These are phyloP conservation scores for Fusarium drepaniforme DNA, from an alignment of 2,329 filamentous ascomycete genomes.

Conservation along the genomic window DNA sequence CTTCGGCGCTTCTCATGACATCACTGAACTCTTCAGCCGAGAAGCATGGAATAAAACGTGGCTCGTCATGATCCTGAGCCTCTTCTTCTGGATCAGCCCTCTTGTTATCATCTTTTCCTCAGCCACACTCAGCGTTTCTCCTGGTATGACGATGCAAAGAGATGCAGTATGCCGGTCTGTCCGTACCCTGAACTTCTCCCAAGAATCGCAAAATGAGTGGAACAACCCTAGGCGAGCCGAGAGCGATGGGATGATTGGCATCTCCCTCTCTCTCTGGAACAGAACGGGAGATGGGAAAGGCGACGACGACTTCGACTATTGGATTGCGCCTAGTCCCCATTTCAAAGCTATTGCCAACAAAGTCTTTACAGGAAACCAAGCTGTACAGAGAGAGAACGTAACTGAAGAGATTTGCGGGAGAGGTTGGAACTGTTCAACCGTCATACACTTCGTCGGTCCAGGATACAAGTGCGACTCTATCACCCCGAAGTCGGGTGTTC, in stretches of 20 bases:
- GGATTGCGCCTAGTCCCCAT: background rate
- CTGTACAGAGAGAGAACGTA: slow-evolving; percentile 18
- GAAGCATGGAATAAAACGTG: slow-evolving; percentile 38
- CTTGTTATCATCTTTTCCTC: slow-evolving; percentile 37
- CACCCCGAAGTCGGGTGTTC: background rate
- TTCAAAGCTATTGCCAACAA: slow-evolving; percentile 25
- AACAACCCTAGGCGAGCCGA: slow-evolving; percentile 3
- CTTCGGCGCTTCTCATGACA: slow-evolving; percentile 29
- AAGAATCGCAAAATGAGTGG: slow-evolving; percentile 28
- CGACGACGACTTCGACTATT: slow-evolving; percentile 33
- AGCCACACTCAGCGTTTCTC: slow-evolving; percentile 25
- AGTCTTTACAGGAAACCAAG: slow-evolving; percentile 26
- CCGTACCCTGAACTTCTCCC: slow-evolving; percentile 37
- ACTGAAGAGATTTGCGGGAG: slow-evolving; percentile 25
- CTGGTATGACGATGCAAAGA: background rate
- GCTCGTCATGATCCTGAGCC: slow-evolving; percentile 38
- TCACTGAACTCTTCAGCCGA: slow-evolving; percentile 26
- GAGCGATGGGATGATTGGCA: slow-evolving; percentile 16
- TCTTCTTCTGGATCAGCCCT: slow-evolving; percentile 37
- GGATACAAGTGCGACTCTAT: slow-evolving; percentile 40
- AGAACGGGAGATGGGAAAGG: background rate
- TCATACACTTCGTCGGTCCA: slow-evolving; percentile 32
- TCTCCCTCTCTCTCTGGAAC: slow-evolving; percentile 33
- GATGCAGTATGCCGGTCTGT: slow-evolving; percentile 24
- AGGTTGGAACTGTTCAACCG: slow-evolving; percentile 39